Conservation (phyloP, 2,329 filamentous ascomycete species). For the Phyllosticta ampelicida region DNA sequence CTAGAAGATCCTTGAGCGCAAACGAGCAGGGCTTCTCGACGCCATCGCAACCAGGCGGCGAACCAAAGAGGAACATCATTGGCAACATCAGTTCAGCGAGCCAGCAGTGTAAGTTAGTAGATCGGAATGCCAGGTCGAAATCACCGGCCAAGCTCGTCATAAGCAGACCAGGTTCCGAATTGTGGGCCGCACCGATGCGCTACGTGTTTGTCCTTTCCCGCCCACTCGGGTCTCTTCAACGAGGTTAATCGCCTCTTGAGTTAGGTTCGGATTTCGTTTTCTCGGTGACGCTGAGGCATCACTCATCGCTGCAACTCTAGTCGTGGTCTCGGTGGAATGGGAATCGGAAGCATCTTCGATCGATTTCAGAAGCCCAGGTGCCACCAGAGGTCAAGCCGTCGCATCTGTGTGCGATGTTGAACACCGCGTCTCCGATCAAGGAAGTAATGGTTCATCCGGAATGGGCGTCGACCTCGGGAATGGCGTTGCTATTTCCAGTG, state of each 20-base stretch:
- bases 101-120: constrained; percentile 46
- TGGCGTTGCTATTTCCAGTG: background rate
- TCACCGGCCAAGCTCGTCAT: background rate
- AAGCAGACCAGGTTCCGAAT: background rate
- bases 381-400: background rate
- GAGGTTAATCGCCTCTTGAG: background rate
- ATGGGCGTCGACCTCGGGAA: background rate
- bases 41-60: background rate
- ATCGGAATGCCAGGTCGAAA: background rate
- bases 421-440: background rate
- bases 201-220: background rate
- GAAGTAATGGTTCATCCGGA: background rate
- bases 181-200: background rate
- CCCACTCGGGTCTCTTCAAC: background rate
- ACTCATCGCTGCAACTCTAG: background rate
- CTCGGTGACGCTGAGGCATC: background rate
- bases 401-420: background rate
- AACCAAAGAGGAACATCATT: background rate
- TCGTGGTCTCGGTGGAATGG: background rate
- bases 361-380: background rate
- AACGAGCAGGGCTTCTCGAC: background rate
- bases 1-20: background rate
- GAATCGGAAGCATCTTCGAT: background rate
- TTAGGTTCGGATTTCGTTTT: background rate
- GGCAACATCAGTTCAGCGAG: constrained; percentile 43